Base-by-base conservation (phyloP, 495 filamentous ascomycete genomes). In the Aspergillus ellipticus region DNA sequence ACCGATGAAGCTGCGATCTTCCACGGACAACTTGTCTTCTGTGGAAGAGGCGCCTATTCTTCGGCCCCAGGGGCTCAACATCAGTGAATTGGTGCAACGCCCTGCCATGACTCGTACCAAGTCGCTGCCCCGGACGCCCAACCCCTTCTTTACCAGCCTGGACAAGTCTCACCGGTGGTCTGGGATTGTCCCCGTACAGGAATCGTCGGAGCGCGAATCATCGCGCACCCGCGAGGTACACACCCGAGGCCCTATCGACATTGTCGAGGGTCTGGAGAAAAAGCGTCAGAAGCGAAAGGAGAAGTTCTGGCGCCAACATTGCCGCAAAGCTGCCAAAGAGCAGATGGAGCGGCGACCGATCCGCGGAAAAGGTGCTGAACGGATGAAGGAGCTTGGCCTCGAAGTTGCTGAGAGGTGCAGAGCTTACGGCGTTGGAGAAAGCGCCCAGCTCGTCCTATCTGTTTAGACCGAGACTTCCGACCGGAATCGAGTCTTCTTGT, bases 241-340 rank as follows among this genome's bases (percentile, higher is more conserved):
- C 57, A 81, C 81, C 24, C 83, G 94, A 57, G 90, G 91, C 43
- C 92, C 94, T 26, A 92, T 97, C 60, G 95, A 97, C 66, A 97
- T 98, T 59, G 90, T 96, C 72, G 92, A 96, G 66, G 94, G 94
- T 6, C 84, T 98, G 7, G 94, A 97, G 76, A 85, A 89, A 72
- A 96, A 94, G 74, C 85, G 93, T 42, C 89, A 92, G 71, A 85
- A 91, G 51, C 89, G 94, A 53, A 89, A 86, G 72, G 89, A 96
- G 73, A 94, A 93, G 68, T 91, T 88, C 66, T 87, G 84, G 73
- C 86, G 91, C 65, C 90, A 94, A 72, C 84, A 91, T 61, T 90
- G 83, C 73, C 80, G 82, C 54, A 85, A 85, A 71, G 78, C 77
- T 57, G 79, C 74, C 63, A 84, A 83, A 64, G 81, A 85, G 66